These are phyloP conservation scores for Globisporangium cylindrosporum DNA, from an alignment of 352 stramenopile genomes.

Conservation along the genomic window DNA sequence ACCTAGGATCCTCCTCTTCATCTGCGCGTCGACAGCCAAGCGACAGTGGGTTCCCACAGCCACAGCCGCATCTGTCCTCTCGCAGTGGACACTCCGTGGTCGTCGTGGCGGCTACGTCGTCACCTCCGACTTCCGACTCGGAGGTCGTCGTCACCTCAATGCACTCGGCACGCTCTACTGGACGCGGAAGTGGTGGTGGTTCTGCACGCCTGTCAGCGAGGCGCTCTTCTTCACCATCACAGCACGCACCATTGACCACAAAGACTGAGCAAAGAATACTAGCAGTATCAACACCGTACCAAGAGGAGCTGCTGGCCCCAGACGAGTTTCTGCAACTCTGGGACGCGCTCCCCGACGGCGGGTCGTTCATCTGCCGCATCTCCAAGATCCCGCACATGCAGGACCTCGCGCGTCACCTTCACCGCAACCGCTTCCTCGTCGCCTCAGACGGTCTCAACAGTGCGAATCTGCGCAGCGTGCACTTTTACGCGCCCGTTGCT, in stretches of 20 bases:
- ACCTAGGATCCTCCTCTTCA: background rate
- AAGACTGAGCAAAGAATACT: background rate
- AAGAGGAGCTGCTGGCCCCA: slow-evolving; percentile 16
- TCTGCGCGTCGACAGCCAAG: slow-evolving; percentile 13
- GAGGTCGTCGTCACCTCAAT: slow-evolving; percentile 31
- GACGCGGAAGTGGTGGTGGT: background rate
- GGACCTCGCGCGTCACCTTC: slow-evolving; percentile 46
- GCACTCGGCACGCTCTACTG: background rate
- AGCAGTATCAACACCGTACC: background rate
- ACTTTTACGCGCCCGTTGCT: slow-evolving; percentile 47
- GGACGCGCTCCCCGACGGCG: slow-evolving; percentile 45
- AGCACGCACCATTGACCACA: background rate
- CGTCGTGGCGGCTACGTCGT: slow-evolving; percentile 9
- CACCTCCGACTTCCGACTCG: slow-evolving; percentile 31
- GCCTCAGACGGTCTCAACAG: slow-evolving; percentile 43
- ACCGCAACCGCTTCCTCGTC: slow-evolving; percentile 45
- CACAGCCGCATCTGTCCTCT: background rate
- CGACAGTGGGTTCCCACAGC: background rate
- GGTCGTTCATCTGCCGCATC: slow-evolving; percentile 63
- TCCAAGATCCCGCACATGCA: slow-evolving; percentile 39
- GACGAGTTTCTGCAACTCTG: slow-evolving; percentile 51
- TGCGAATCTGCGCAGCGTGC: slow-evolving; percentile 38
- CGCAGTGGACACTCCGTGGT: background rate
- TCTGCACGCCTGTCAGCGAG: slow-evolving; percentile 7
- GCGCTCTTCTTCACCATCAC: background rate